These are phyloP conservation scores for Angomonas deanei DNA, from an alignment of 208 protist genomes.

Conservation along the genomic window DNA sequence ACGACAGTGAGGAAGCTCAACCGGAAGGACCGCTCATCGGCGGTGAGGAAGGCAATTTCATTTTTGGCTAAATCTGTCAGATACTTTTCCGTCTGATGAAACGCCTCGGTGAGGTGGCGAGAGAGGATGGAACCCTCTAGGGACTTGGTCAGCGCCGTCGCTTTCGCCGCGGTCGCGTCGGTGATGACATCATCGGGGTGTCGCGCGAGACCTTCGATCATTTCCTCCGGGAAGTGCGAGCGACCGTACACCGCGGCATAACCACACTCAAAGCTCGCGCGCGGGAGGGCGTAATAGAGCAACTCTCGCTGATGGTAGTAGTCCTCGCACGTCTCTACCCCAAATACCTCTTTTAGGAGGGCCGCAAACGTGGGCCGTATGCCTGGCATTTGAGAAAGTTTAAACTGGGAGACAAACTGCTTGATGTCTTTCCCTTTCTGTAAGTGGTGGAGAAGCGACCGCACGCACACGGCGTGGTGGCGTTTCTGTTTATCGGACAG, in stretches of 20 bases:
- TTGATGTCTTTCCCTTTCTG: slow-evolving; percentile 18
- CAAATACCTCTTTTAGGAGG: slow-evolving; percentile 50
- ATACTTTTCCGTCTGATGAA: neutral
- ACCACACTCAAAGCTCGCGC: slow-evolving; percentile 32
- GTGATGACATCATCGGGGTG: slow-evolving; percentile 17
- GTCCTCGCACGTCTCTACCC: slow-evolving; percentile 46
- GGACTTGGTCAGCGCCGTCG: no score
- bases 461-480: slow-evolving; percentile 23
- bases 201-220: slow-evolving; percentile 11
- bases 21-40: neutral
- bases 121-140: no score
- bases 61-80: neutral
- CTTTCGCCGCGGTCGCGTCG: neutral
- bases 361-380: slow-evolving; percentile 45
- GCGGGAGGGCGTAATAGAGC: slow-evolving; percentile 51
- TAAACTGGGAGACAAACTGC: slow-evolving; percentile 41
- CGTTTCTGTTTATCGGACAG: neutral
- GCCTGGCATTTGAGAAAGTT: slow-evolving; percentile 45
- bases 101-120: neutral
- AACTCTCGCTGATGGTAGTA: slow-evolving; percentile 25
- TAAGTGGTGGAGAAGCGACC: slow-evolving; percentile 44
- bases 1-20: neutral
- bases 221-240: slow-evolving; percentile 49
- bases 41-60: neutral
- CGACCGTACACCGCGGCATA: slow-evolving; percentile 36